Conservation (phyloP, 495 filamentous ascomycete species). For the Penicillium ochrochloron region DNA sequence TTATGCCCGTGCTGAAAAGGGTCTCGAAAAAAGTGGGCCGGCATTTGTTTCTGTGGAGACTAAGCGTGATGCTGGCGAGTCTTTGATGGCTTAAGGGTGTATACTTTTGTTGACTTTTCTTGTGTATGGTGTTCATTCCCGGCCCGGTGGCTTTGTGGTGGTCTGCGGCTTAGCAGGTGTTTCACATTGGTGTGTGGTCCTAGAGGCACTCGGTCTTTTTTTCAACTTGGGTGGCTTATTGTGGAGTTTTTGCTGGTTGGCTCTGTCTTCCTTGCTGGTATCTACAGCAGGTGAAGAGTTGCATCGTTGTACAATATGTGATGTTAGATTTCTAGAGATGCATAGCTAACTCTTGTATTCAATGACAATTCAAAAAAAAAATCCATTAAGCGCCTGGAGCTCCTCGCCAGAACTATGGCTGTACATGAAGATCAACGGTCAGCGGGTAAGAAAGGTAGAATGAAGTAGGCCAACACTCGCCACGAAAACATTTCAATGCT, state of each 20-base stretch:
- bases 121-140: neutral
- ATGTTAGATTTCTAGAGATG: conserved; percentile 3
- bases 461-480: neutral
- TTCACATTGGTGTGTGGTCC: neutral
- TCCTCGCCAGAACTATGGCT: conserved; percentile 44
- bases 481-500: neutral
- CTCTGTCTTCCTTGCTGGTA: neutral
- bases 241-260: neutral
- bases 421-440: conserved; percentile 33
- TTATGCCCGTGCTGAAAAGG: conserved; percentile 78
- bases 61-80: conserved; percentile 38
- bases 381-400: conserved; percentile 45
- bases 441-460: conserved; percentile 12
- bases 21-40: conserved; percentile 52
- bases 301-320: conserved; percentile 10
- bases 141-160: neutral
- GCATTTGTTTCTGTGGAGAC: conserved; percentile 51
- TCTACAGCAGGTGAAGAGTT: neutral
- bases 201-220: neutral
- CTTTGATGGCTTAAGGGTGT: conserved; percentile 36
- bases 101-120: conserved; percentile 10
- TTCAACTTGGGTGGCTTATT: neutral
- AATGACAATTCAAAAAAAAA: conserved; percentile 12
- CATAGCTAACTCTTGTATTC: conserved; percentile 6
- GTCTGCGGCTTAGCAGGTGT: neutral